These are phyloP conservation scores for Lecanicillium sp. DNA, from an alignment of 2,329 filamentous ascomycete genomes.

Conservation along the genomic window DNA sequence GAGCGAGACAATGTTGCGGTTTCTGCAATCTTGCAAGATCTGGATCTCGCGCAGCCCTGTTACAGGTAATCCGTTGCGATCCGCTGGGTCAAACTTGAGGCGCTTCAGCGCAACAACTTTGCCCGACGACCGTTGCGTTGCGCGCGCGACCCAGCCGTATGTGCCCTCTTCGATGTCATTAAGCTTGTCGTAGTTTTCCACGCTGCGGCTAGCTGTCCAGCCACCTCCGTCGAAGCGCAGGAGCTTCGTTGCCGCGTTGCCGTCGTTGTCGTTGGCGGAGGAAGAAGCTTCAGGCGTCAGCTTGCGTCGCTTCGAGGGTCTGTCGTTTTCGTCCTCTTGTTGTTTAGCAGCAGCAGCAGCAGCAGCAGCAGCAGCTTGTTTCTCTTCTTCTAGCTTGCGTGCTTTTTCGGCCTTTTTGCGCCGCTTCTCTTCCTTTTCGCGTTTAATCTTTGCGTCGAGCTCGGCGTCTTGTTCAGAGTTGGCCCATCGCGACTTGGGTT, in stretches of 20 bases:
- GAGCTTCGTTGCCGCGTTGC: constrained; percentile 40
- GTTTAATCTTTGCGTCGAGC: constrained; percentile 62
- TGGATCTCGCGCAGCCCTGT: constrained; percentile 92
- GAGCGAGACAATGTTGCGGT: constrained; percentile 75
- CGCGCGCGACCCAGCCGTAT: constrained; percentile 89
- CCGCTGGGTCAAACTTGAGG: constrained; percentile 76
- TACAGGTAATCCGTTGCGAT: constrained; percentile 71
- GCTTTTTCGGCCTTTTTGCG: constrained; percentile 76
- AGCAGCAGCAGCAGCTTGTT: constrained; percentile 25
- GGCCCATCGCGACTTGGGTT: constrained; percentile 75
- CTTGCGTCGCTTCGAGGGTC: constrained; percentile 55
- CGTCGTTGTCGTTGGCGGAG: constrained; percentile 15
- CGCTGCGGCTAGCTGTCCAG: constrained; percentile 66
- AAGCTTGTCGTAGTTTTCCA: constrained; percentile 82
- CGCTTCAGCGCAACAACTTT: constrained; percentile 87
- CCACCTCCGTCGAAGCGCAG: constrained; percentile 61
- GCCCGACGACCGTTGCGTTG: constrained; percentile 63
- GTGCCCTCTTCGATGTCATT: constrained; percentile 98
- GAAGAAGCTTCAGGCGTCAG: constrained; percentile 36
- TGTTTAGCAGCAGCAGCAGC: too few species aligned
- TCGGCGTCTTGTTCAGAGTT: constrained; percentile 74
- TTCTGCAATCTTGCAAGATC: constrained; percentile 71
- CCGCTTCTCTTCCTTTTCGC: constrained; percentile 84
- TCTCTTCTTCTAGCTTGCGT: constrained; percentile 49
- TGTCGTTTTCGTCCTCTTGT: constrained; percentile 23